phyloP scores from a whole-genome alignment of 2,329 filamentous ascomycete species.

The Neofusicoccum cordaticola region DNA sequence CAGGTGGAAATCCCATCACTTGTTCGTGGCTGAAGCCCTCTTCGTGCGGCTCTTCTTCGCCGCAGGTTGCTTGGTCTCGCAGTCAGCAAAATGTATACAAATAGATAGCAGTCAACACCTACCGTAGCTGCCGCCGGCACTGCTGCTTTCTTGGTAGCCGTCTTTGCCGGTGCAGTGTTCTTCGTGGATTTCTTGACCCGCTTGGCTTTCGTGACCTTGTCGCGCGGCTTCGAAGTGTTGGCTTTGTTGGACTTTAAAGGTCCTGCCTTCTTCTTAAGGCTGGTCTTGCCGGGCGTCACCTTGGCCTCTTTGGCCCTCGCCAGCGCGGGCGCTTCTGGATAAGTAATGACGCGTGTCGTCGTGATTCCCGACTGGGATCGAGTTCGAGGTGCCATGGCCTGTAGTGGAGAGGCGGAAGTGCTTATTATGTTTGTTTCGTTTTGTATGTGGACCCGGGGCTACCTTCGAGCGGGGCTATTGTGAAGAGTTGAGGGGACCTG shows the following conservation, averaged over 20 bases:
- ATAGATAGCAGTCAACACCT: no score
- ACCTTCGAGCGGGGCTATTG: no score
- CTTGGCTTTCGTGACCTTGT: constrained; percentile 25
- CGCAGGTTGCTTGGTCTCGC: no score
- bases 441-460: background rate
- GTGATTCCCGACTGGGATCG: constrained; percentile 51
- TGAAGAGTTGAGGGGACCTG: no score
- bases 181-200: constrained; percentile 14
- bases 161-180: no score
- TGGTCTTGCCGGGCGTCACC: constrained; percentile 27
- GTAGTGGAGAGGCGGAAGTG: background rate
- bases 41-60: constrained; percentile 22
- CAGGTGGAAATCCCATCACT: background rate
- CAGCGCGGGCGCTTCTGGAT: constrained; percentile 39
- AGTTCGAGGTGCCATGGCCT: constrained; percentile 31
- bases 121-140: no score
- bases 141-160: background rate
- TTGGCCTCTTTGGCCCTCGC: constrained; percentile 26
- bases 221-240: constrained; percentile 34
- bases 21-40: constrained; percentile 20
- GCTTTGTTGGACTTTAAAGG: constrained; percentile 29
- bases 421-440: background rate
- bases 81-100: no score
- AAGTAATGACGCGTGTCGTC: constrained; percentile 52
- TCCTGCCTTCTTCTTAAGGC: constrained; percentile 38